Conservation (phyloP, 164 flowering plant species). For the Liquidambar formosana region DNA sequence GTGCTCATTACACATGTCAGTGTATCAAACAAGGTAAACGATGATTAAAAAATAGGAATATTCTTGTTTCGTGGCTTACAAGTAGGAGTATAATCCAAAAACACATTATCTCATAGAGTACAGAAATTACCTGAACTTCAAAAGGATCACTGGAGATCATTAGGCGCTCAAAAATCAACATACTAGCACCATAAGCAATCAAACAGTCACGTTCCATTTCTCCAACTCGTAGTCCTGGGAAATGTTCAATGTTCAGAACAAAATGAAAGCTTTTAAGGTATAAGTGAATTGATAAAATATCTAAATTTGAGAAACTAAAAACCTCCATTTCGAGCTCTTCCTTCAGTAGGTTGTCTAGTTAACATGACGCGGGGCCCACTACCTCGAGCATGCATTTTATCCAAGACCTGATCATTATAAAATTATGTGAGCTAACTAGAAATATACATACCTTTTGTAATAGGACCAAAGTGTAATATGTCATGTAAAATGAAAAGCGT, state of each 20-base stretch:
- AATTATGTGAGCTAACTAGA: background rate
- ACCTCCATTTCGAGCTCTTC: conserved; percentile 93
- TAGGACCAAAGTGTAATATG: background rate
- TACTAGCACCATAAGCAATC: conserved; percentile 96
- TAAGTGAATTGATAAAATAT: background rate
- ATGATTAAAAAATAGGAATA: background rate
- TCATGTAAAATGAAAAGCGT: too few species aligned
- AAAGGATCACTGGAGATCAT: conserved; percentile 96
- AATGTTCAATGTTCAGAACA: background rate
- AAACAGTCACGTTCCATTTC: conserved; percentile 99
- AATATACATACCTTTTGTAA: background rate
- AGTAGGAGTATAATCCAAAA: background rate
- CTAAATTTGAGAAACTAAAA: background rate
- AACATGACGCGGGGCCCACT: conserved; percentile 77
- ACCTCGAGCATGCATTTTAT: conserved; percentile 97
- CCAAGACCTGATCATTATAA: conserved; percentile 55
- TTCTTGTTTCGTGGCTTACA: background rate
- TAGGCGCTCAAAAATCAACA: conserved; percentile 76
- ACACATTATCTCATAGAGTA: background rate
- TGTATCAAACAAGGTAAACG: background rate
- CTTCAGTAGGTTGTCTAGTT: conserved; percentile 98
- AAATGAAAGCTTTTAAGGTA: background rate
- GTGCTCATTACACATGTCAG: background rate
- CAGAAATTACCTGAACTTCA: conserved; percentile 71
- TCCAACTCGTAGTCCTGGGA: conserved; percentile 83